Evolutionary conservation across 2,329 filamentous ascomycete species (phyloP), one percentile per base, ranked within the genome.

Genomic region (Stachybotrys echinatus): DNA sequence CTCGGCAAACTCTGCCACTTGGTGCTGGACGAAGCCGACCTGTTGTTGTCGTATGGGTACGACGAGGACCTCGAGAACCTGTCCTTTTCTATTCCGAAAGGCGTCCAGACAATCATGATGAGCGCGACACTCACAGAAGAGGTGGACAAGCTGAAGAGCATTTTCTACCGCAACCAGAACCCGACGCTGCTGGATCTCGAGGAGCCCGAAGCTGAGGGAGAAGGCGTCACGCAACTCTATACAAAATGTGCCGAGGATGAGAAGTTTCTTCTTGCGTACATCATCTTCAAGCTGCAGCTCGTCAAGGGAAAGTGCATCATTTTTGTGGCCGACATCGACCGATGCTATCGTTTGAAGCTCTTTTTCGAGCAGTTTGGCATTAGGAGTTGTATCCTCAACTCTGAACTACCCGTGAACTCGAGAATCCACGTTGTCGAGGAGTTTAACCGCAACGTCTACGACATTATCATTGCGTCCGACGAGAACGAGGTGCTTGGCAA

Each of bases 301-400:
- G 87, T 99, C 64, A 95, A 92, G 67, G 94, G 94, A 55, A 97
- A 97, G 68, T 88, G 87, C 51, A 73, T 80, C 54, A 75, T 80
- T 42, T 80, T 80, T 52, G 91, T 96, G 6, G 86, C 83, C 23
- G 90, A 96, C 58, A 87, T 95, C 48, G 92, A 96, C 69, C 73
- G 77, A 55, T 95, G 88, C 60, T 99, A 99, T 69, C 83, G 94
- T 34, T 73, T 99, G 21, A 96, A 96, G 70, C 79, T 99, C 7
- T 99, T 94, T 65, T 81, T 99, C 48, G 94, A 99, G 69, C 94
- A 99, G 65, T 99, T 99, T 63, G 92, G 91, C 44, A 92, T 96
- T 64, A 87, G 90, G 65, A 92, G 89, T 61, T 95, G 89, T 68
- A 89, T 96, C 23, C 74, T 99, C 39, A 99, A 99, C 71, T 94